Evolutionary conservation across 345 rosid species (phyloP), one percentile per base, ranked within the genome.

Genomic region (Mercurialis annua): DNA sequence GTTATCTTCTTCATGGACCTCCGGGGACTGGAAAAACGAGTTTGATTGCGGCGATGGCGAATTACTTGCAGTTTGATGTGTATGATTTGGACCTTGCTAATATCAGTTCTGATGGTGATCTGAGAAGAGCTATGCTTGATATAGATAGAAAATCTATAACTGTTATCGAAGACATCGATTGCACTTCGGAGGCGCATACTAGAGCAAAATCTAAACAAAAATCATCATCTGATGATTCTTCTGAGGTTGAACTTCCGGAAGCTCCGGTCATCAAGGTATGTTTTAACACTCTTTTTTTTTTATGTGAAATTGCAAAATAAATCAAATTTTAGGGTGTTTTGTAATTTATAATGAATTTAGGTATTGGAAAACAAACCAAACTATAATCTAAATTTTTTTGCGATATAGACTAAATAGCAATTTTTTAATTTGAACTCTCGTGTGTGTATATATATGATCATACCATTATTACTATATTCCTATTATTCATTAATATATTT

Each of bases 1-100:
- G 57, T 23, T 77, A 23, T 60, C 65, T 31, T 54, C 14, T 59
- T 17, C 12, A 59, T 24, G 64, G 64, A 10, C 64, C 64, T 38
- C 64, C 64, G 21, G 64, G 64, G 14, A 59, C 64, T 21, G 64
- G 64, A 6, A 60, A 60, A 60, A 33, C 46, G 0, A 58, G 44
- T 14, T 16, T 60, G 10, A 60, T 60, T 60, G 64, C 64, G 2
- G 50, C 64, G 5, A 60, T 60, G 64, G 64, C 64, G 5, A 59
- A 59, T 59, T 59, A 59, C 17, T n/a, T 59, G 46, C 36, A 38
- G 2, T 59, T 11, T 60, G 50, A 60, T 24, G 4, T 60, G 10
- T 60, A 60, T 60, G n/a, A 23, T 40, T 14, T 60, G 47, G 49
- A 60, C 9, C 64, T 60, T 40, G n/a, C 50, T 0, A 44, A 12